phyloP scores from a whole-genome alignment of 2,329 filamentous ascomycete species.

The Cercospora zeae-maydis region DNA sequence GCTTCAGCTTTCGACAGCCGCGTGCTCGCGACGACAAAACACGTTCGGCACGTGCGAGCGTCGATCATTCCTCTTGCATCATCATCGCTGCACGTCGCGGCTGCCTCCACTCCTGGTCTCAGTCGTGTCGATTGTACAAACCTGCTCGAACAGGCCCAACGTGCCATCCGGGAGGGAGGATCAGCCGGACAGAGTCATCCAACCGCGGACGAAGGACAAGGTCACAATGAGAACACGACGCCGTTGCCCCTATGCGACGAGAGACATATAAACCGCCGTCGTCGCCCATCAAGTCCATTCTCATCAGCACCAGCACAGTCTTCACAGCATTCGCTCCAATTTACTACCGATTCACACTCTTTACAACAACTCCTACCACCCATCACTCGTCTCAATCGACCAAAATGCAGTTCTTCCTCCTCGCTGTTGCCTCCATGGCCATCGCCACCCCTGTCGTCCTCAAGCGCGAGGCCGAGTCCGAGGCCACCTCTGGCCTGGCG shows the following conservation, averaged over 20 bases:
- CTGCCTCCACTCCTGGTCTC: not conserved
- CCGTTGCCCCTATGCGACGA: not conserved
- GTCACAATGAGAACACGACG: not conserved
- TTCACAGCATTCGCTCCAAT: not conserved
- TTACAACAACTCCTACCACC: not conserved
- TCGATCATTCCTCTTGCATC: not conserved
- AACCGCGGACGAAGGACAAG: not conserved
- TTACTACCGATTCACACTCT: not conserved
- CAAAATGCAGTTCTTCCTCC: slow-evolving; percentile 16
- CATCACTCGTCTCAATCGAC: not conserved
- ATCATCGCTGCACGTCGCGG: not conserved
- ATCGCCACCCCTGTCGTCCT: not conserved
- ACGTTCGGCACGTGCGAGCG: not conserved
- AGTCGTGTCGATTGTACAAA: too few species aligned
- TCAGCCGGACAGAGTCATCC: not conserved
- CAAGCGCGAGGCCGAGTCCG: not conserved
- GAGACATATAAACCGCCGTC: not conserved
- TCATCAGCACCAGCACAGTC: slow-evolving; percentile 1
- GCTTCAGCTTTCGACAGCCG: not conserved
- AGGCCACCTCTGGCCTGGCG: not conserved
- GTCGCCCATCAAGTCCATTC: not conserved
- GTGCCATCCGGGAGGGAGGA: not conserved
- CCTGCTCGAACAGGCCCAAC: not conserved
- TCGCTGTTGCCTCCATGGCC: slow-evolving; percentile 10
- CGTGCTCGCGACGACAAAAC: not conserved